A percentile compares a stretch with the other conserved stretches of the same genome.
These are phyloP conservation scores for Xerocomus nothofagi DNA, from an alignment of 1,284 basidiomycete species.

Conservation along the genomic window DNA sequence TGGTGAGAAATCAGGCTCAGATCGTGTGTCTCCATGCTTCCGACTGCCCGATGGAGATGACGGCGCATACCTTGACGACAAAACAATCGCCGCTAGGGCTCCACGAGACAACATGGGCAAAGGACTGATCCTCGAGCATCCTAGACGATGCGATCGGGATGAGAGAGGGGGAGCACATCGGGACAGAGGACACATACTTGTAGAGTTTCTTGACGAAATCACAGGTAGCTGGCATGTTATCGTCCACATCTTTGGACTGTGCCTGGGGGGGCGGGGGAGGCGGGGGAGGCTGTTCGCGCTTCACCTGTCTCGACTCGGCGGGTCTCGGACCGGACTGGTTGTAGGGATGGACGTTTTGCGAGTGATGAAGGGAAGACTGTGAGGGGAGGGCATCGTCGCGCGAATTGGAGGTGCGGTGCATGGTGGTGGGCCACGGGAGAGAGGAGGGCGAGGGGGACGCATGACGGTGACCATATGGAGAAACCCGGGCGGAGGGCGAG, in stretches of 20 bases:
- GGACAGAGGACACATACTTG: constrained; percentile 56
- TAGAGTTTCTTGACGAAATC: constrained; percentile 96
- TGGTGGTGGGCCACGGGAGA: constrained; percentile 21
- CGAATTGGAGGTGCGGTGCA: constrained; percentile 40
- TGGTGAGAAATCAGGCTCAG: constrained; percentile 1
- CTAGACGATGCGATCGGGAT: constrained; percentile 39
- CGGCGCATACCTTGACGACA: constrained; percentile 73
- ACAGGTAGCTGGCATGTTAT: constrained; percentile 71
- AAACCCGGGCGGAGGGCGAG: constrained; percentile 28
- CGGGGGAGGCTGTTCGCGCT: constrained; percentile 30
- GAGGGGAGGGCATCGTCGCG: constrained; percentile 38
- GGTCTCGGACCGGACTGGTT: constrained; percentile 18
- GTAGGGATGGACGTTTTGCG: constrained; percentile 20
- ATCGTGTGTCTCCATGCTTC: constrained; percentile 1
- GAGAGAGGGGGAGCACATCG: background rate
- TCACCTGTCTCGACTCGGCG: constrained; percentile 29
- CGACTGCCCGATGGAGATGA: no score
- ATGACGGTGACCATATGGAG: constrained; percentile 29
- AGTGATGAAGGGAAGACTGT: constrained; percentile 16
- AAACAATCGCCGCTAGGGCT: constrained; percentile 86
- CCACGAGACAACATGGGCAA: constrained; percentile 83
- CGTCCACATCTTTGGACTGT: constrained; percentile 40
- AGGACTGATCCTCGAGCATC: constrained; percentile 84
- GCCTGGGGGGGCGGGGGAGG: constrained; percentile 19
- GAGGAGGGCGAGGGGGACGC: constrained; percentile 27